Conservation (phyloP, 768 basidiomycete genomes). For the Termitomyces sp. region DNA sequence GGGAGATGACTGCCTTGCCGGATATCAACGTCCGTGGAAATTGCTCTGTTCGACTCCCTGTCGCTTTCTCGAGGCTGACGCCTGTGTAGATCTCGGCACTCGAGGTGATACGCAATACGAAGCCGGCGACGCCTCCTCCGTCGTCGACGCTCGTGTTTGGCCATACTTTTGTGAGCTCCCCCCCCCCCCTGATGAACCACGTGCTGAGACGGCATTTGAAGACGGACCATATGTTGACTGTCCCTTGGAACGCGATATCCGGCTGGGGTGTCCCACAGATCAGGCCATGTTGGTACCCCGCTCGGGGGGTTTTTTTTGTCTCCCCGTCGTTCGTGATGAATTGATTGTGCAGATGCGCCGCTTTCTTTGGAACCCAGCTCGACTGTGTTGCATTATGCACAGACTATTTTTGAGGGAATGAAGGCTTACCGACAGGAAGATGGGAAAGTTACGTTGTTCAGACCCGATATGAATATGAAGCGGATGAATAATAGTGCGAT, state of each 20-base stretch:
- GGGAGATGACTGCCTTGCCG: constrained; percentile 19
- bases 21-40: constrained; percentile 29
- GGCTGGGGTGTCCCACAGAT: constrained; percentile 88
- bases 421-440: constrained; percentile 81
- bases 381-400: constrained; percentile 90
- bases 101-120: constrained; percentile 38
- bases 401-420: constrained; percentile 88
- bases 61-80: neutral
- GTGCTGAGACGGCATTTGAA: too few species aligned
- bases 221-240: constrained; percentile 86
- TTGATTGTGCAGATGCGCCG: constrained; percentile 51
- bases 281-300: constrained; percentile 60
- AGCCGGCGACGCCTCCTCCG: constrained; percentile 59
- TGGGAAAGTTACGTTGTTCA: constrained; percentile 78
- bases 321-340: neutral
- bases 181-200: too few species aligned
- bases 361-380: constrained; percentile 69
- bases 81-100: constrained; percentile 44
- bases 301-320: neutral
- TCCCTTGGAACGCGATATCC: constrained; percentile 61
- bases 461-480: constrained; percentile 97
- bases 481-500: constrained; percentile 85
- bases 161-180: constrained; percentile 65
- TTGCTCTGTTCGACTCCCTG: neutral
- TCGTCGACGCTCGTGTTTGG: constrained; percentile 76